These are phyloP conservation scores for Gyromitra esculenta DNA, from an alignment of 2,329 filamentous ascomycete genomes.

Conservation along the genomic window DNA sequence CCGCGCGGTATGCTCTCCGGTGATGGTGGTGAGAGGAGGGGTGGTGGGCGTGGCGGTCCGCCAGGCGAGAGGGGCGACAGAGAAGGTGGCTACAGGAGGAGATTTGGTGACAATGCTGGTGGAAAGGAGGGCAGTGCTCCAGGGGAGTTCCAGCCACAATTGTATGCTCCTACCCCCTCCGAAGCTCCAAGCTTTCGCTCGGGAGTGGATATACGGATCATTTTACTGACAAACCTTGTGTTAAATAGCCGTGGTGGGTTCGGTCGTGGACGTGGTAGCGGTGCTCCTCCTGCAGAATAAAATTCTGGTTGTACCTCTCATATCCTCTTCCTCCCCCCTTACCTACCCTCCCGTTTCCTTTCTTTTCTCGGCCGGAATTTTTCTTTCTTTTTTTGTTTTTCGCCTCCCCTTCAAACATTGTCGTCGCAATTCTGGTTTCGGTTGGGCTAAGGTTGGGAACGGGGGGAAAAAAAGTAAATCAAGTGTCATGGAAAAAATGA, in stretches of 20 bases:
- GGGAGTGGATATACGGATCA: not conserved
- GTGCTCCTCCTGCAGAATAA: constrained; percentile 68
- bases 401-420: constrained; percentile 13
- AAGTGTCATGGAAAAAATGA: constrained; percentile 43
- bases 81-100: constrained; percentile 90
- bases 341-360: constrained; percentile 37
- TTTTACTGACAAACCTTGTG: constrained; percentile 59
- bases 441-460: constrained; percentile 31
- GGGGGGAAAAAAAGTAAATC: constrained; percentile 29
- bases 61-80: constrained; percentile 76
- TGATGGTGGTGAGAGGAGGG: constrained; percentile 76
- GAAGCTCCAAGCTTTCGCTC: constrained; percentile 5
- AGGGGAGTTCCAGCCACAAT: constrained; percentile 89
- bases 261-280: constrained; percentile 87
- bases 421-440: constrained; percentile 22
- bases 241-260: constrained; percentile 78
- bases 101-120: constrained; percentile 66
- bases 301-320: constrained; percentile 19
- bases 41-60: constrained; percentile 69
- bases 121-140: constrained; percentile 87
- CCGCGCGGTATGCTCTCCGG: constrained; percentile 97
- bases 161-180: constrained; percentile 67
- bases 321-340: constrained; percentile 27
- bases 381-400: constrained; percentile 14
- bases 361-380: constrained; percentile 24